These are phyloP conservation scores for Eucalyptus pumila DNA, from an alignment of 345 rosid species.

Conservation along the genomic window DNA sequence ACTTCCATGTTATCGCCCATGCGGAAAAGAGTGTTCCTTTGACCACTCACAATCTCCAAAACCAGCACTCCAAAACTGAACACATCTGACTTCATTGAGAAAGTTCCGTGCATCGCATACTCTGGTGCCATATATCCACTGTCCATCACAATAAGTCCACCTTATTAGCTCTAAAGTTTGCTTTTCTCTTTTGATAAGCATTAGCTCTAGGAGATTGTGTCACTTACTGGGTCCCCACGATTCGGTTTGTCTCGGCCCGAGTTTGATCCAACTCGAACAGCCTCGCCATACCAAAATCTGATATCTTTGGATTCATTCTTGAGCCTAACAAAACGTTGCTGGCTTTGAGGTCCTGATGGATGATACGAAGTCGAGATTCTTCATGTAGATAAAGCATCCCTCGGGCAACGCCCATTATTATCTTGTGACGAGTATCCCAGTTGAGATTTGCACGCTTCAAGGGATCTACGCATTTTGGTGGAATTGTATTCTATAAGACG, in stretches of 20 bases:
- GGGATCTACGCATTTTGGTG: neutral
- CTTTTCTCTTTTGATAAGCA: neutral
- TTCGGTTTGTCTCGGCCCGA: slow-evolving; percentile 9
- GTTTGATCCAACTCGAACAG: slow-evolving; percentile 20
- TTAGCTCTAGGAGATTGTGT: neutral
- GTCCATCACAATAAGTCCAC: neutral
- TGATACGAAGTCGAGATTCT: slow-evolving; percentile 24
- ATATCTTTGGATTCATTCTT: slow-evolving; percentile 27
- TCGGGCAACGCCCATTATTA: slow-evolving; percentile 20
- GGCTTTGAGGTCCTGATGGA: slow-evolving; percentile 35
- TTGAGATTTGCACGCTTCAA: neutral
- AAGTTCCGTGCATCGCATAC: slow-evolving; percentile 31
- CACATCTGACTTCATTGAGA: slow-evolving; percentile 43
- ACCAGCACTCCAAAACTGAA: slow-evolving; percentile 40
- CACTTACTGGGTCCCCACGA: slow-evolving; percentile 32
- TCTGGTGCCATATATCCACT: slow-evolving; percentile 48
- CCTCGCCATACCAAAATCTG: slow-evolving; percentile 49
- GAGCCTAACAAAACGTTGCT: slow-evolving; percentile 26
- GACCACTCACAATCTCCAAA: slow-evolving; percentile 36
- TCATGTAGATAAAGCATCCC: slow-evolving; percentile 41
- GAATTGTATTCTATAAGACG: neutral
- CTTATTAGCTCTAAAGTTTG: neutral
- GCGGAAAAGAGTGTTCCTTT: slow-evolving; percentile 5
- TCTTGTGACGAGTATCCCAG: slow-evolving; percentile 16
- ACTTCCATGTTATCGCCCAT: neutral